phyloP scores from a whole-genome alignment of 345 rosid species.

The Dipteronia sinensis region DNA sequence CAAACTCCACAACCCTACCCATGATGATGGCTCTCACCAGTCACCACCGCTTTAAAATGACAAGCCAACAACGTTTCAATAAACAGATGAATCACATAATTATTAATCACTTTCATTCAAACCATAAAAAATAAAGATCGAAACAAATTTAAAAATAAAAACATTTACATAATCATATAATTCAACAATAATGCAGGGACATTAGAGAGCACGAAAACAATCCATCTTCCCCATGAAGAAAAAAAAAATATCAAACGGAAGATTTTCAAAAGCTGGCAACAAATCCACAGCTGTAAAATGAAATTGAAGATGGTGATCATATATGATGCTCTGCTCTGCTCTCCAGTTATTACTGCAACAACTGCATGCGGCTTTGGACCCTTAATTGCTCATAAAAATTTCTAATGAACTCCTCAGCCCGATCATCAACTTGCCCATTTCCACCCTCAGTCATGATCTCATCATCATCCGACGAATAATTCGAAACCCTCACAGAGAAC shows the following conservation, averaged over 20 bases:
- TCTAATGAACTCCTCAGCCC: conserved; percentile 61
- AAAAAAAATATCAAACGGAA: not conserved
- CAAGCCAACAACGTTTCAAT: conserved; percentile 19
- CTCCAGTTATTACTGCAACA: conserved; percentile 34
- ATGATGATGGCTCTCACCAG: conserved; percentile 17
- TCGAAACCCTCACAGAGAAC: conserved; percentile 41
- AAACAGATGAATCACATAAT: not conserved
- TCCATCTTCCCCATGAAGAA: not conserved
- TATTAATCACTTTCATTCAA: not conserved
- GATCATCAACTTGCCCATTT: conserved; percentile 42
- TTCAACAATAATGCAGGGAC: not conserved
- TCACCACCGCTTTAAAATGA: not conserved
- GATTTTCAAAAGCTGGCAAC: conserved; percentile 2
- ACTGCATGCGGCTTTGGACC: conserved; percentile 46
- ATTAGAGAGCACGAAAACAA: not conserved
- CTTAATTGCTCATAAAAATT: conserved; percentile 57
- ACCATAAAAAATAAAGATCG: not conserved
- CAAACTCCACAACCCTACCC: no score
- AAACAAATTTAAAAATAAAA: not conserved
- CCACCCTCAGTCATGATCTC: conserved; percentile 10
- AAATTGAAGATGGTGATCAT: not conserved
- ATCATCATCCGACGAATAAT: conserved; percentile 53
- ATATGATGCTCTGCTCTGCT: not conserved
- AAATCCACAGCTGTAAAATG: not conserved
- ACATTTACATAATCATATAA: conserved; percentile 8